phyloP scores from a whole-genome alignment of 352 stramenopile species.

The Pythium monospermum region DNA sequence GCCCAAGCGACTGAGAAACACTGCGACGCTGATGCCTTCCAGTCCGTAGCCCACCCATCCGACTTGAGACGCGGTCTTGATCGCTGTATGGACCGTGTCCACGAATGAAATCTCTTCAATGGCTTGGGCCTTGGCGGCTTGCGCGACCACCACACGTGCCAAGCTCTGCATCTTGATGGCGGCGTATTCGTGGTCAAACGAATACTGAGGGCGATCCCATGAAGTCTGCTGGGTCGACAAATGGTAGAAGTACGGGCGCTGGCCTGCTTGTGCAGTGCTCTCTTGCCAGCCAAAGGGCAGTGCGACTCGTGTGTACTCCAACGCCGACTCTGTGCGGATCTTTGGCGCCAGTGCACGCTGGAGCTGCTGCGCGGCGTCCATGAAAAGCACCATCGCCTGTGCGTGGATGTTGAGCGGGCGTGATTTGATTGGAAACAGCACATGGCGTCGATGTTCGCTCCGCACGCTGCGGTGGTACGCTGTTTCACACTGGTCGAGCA shows the following conservation, averaged over 20 bases:
- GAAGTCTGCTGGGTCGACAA: conserved; percentile 30
- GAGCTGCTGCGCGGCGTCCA: conserved; percentile 32
- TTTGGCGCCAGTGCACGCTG: conserved; percentile 21
- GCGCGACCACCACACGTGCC: conserved; percentile 39
- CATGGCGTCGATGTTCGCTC: conserved; percentile 40
- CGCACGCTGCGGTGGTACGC: conserved; percentile 56
- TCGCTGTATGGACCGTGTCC: conserved; percentile 24
- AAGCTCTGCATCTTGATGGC: conserved; percentile 63
- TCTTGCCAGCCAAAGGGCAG: conserved; percentile 66
- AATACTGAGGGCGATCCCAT: conserved; percentile 60
- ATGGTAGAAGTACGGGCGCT: conserved; percentile 61
- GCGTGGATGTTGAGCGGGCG: conserved; percentile 50
- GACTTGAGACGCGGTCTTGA: conserved; percentile 23
- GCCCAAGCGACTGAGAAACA: conserved; percentile 55
- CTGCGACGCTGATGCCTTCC: conserved; percentile 53
- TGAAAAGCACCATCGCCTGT: conserved; percentile 34
- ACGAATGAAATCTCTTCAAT: conserved; percentile 46
- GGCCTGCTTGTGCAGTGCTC: too few species aligned
- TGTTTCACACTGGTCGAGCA: conserved; percentile 17
- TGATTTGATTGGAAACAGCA: conserved; percentile 41
- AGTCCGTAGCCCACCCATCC: conserved; percentile 70
- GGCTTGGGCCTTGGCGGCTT: conserved; percentile 19
- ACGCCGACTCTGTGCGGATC: conserved; percentile 7
- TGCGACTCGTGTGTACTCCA: conserved; percentile 46
- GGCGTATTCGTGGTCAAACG: conserved; percentile 62